Base-by-base conservation (phyloP, 2,329 filamentous ascomycete genomes). In the Simplicillium sp. region DNA sequence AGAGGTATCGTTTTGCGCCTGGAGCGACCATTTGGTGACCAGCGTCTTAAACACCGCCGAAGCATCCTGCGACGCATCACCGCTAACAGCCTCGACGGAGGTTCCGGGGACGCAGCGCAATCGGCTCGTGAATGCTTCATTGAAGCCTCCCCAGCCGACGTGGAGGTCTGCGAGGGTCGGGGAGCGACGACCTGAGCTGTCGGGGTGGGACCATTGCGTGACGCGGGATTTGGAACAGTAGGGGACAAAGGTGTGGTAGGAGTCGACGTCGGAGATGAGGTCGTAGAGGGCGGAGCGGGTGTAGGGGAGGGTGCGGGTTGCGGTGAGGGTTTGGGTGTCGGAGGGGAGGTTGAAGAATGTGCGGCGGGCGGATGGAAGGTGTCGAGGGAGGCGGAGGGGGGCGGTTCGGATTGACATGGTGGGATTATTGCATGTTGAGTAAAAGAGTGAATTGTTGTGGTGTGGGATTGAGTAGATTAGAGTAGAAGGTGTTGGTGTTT, bases 201-300 rank as follows among this genome's bases (percentile, higher is more conserved):
- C 68, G 8, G 76, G 68, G 11, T 58, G 40, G 7, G 85, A 82
- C 75, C 83, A 87, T 44, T 72, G 70, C 2, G 87, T 95, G 33
- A 97, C 87, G 45, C 71, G 74, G 31, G 85, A 89, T 36, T 70
- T 70, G 34, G 77, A 75, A 65, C 90, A 94, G 73, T 94, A 96
- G 11, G 92, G 92, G n/a, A 98, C 77, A 70, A 97, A 98, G 49
- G 70, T 60, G 31, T 74, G 69, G 75, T 98, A 98, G 47, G 78
- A 79, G 60, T 87, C 77, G 48, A 98, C 80, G 62, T 96, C 87
- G 64, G 88, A 80, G 60, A 98, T 89, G 41, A 96, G 75, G 50
- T 72, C 70, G 75, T 92, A 98, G 51, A 98, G 80, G 2, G 77
- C 69, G 4, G 62, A 54, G 28, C 79, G 68, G 1, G 80, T 66